These are phyloP conservation scores for Dendrobium chrysotoxum DNA, from an alignment of 106 monocot species.

Conservation along the genomic window DNA sequence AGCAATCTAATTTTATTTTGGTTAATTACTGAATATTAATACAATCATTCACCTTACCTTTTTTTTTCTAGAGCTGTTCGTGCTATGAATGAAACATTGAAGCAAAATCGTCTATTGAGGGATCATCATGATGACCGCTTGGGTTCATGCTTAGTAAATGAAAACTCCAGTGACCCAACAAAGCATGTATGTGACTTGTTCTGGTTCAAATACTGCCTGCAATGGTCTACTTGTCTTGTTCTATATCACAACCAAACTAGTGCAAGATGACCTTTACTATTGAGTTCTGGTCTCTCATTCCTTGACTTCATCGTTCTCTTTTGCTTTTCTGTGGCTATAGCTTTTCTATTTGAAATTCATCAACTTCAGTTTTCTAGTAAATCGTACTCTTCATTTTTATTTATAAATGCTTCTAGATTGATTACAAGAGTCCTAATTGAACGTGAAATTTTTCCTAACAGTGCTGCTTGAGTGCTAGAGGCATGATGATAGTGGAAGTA, in stretches of 20 bases:
- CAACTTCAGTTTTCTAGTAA: not conserved
- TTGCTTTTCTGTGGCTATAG: not conserved
- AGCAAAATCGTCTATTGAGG: constrained; percentile 70
- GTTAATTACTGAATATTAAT: not conserved
- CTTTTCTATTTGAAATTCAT: not conserved
- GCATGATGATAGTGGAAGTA: not conserved
- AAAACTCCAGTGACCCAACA: constrained; percentile 25
- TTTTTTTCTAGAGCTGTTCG: constrained; percentile 66
- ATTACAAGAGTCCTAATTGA: not conserved
- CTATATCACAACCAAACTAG: not conserved
- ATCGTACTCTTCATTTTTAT: not conserved
- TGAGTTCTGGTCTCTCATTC: not conserved
- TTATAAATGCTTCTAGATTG: not conserved
- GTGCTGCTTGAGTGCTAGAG: not conserved
- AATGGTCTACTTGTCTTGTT: not conserved
- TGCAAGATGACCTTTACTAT: not conserved
- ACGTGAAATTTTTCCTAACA: not conserved
- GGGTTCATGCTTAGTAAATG: constrained; percentile 23
- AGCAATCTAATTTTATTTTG: not conserved
- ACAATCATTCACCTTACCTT: not conserved
- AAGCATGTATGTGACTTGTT: constrained; percentile 36
- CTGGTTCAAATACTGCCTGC: not conserved
- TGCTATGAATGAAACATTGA: constrained; percentile 87
- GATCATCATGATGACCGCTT: constrained; percentile 44
- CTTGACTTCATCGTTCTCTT: not conserved